Evolutionary conservation across 495 filamentous ascomycete species (phyloP).

Genomic region (Evansstolkia leycettana): DNA sequence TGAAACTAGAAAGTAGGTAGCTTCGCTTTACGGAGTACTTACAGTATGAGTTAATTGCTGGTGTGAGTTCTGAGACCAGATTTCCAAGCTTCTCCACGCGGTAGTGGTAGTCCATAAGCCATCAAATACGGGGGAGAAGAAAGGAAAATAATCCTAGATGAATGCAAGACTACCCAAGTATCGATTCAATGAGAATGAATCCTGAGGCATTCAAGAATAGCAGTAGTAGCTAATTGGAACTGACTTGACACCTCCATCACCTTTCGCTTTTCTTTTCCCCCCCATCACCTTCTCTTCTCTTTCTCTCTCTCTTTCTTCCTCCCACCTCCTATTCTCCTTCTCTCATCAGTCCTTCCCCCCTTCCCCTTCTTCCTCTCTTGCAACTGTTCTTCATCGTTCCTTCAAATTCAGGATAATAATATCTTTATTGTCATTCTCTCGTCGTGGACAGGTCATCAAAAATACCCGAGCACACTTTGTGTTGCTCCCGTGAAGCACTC

Average conservation of each 20-base stretch:
- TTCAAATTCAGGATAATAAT: slow-evolving; percentile 24
- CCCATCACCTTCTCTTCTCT: slow-evolving; percentile 10
- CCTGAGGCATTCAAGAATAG: too few relatives aligned
- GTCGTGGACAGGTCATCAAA: slow-evolving; percentile 13
- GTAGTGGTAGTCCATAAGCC: too few relatives aligned
- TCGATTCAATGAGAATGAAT: too few relatives aligned
- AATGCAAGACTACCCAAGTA: too few relatives aligned
- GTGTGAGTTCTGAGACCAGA: too few relatives aligned
- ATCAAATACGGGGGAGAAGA: too few relatives aligned
- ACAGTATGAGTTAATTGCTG: too few relatives aligned
- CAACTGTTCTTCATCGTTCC: slow-evolving; percentile 19
- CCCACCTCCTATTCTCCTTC: slow-evolving; percentile 17
- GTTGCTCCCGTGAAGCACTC: background rate
- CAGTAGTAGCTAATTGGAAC: too few relatives aligned
- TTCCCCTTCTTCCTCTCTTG: slow-evolving; percentile 7
- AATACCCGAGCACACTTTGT: background rate
- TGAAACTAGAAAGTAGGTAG: too few relatives aligned
- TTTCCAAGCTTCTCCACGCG: too few relatives aligned
- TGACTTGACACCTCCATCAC: slow-evolving; percentile 8
- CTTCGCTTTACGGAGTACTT: too few relatives aligned
- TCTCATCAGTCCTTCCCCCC: slow-evolving; percentile 10
- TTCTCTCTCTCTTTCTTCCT: slow-evolving; percentile 20
- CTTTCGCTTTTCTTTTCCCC: slow-evolving; percentile 21
- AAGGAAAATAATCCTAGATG: too few relatives aligned
- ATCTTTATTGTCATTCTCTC: slow-evolving; percentile 30